Percentiles rank a stretch among this genome's conserved stretches.
Evolutionary conservation across 2,329 filamentous ascomycete genomes (phyloP).

Genomic region (Epichloe hybrida): DNA sequence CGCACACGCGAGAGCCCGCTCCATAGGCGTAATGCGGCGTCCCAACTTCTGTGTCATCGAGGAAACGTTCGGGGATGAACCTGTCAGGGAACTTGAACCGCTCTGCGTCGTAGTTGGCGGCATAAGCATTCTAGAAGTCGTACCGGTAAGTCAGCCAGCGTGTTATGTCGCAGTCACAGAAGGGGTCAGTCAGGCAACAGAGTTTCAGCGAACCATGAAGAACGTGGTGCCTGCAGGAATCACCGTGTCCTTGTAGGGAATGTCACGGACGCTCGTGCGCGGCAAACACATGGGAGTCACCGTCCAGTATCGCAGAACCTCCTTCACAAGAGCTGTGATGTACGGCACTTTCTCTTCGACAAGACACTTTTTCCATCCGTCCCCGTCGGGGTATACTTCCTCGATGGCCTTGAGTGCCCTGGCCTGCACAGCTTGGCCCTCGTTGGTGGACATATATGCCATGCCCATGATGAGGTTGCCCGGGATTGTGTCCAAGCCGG

Average conservation of each 20-base stretch:
- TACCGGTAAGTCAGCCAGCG: not conserved
- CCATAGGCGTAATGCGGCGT: constrained; percentile 51
- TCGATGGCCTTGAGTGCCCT: constrained; percentile 58
- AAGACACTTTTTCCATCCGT: constrained; percentile 64
- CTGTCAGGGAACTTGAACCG: constrained; percentile 51
- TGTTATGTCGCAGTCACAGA: not conserved
- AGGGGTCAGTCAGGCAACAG: not conserved
- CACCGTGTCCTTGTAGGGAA: constrained; percentile 49
- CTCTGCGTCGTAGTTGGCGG: constrained; percentile 55
- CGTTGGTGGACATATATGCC: constrained; percentile 54
- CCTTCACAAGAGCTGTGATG: constrained; percentile 65
- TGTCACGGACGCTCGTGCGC: constrained; percentile 56
- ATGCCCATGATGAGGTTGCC: constrained; percentile 70
- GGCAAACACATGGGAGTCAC: constrained; percentile 71
- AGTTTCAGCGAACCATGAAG: constrained; percentile 46
- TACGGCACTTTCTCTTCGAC: constrained; percentile 65
- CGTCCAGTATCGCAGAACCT: constrained; percentile 64
- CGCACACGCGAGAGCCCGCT: constrained; percentile 50
- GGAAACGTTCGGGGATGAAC: constrained; percentile 60
- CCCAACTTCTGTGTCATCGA: constrained; percentile 39
- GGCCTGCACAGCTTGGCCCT: constrained; percentile 57
- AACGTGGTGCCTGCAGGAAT: constrained; percentile 69
- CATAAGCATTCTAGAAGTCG: constrained; percentile 48
- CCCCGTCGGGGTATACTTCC: constrained; percentile 55
- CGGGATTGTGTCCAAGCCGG: constrained; percentile 69